Percentiles rank a stretch among this genome's conserved stretches.
phyloP scores from a whole-genome alignment of 2,329 filamentous ascomycete genomes.

The Corinectria fuckeliana region DNA sequence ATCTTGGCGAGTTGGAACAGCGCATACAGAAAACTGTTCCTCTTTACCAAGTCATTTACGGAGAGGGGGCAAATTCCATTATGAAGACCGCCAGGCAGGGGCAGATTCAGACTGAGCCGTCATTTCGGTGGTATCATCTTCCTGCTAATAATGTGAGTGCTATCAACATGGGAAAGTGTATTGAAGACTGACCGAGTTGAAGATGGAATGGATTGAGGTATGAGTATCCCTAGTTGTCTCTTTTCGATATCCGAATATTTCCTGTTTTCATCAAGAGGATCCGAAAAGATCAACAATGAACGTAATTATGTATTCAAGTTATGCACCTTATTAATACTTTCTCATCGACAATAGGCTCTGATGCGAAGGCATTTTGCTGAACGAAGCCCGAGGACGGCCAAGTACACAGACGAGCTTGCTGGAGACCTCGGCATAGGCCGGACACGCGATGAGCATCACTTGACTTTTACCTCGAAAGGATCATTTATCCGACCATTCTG shows the following conservation, averaged over 20 bases:
- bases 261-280: too few species aligned
- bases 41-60: conserved; percentile 12
- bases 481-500: conserved; percentile 10
- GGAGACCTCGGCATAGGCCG: conserved; percentile 3
- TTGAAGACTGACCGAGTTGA: neutral
- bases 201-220: conserved; percentile 17
- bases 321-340: too few species aligned
- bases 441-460: conserved; percentile 39
- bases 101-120: neutral
- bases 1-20: conserved; percentile 7
- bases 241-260: too few species aligned
- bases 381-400: neutral
- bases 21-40: conserved; percentile 5
- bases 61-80: conserved; percentile 1
- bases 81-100: neutral
- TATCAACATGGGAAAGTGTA: neutral
- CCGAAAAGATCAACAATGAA: too few species aligned
- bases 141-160: conserved; percentile 12
- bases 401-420: conserved; percentile 3
- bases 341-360: neutral
- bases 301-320: too few species aligned
- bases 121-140: conserved; percentile 15
- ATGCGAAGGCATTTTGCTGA: conserved; percentile 10
- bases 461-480: conserved; percentile 10
- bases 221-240: too few species aligned